These are phyloP conservation scores for Wallemia mellicola DNA, from an alignment of 1,284 basidiomycete species.

Conservation along the genomic window DNA sequence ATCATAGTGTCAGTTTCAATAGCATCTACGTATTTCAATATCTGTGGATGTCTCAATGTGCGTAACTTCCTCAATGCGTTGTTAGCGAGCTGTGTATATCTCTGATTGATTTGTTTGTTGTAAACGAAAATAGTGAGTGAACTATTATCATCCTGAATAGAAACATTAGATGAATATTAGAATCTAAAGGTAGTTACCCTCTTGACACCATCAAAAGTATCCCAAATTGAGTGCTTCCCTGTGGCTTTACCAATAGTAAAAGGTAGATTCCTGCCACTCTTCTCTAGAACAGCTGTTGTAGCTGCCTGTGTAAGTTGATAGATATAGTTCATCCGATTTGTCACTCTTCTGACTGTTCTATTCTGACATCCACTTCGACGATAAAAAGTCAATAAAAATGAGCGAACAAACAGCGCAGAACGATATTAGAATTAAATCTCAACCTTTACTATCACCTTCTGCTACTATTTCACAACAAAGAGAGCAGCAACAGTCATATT, in stretches of 20 bases:
- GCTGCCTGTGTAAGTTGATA: slow-evolving; percentile 56
- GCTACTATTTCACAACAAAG: not conserved
- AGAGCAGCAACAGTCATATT: not conserved
- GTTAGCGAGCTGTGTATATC: slow-evolving; percentile 37
- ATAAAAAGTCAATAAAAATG: not conserved
- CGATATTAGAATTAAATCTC: not conserved
- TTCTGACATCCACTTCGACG: not conserved
- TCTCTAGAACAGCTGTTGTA: slow-evolving; percentile 56
- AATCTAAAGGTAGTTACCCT: slow-evolving; percentile 26
- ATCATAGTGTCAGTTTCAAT: slow-evolving; percentile 63
- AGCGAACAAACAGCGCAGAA: not conserved
- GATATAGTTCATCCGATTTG: slow-evolving; percentile 40
- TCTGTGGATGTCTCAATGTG: slow-evolving; percentile 74
- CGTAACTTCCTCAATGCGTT: slow-evolving; percentile 75
- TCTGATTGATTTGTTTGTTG: slow-evolving; percentile 22
- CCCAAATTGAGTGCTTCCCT: slow-evolving; percentile 37
- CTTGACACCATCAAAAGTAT: slow-evolving; percentile 59
- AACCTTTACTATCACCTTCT: not conserved
- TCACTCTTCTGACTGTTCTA: not conserved
- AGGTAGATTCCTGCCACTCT: slow-evolving; percentile 62
- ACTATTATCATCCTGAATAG: slow-evolving; percentile 47
- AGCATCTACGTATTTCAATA: slow-evolving; percentile 78
- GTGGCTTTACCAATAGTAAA: slow-evolving; percentile 58
- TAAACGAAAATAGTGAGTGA: slow-evolving; percentile 69
- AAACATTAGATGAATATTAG: no score